Base-by-base conservation (phyloP, 306 rosid genomes). In the Abrus precatorius region DNA sequence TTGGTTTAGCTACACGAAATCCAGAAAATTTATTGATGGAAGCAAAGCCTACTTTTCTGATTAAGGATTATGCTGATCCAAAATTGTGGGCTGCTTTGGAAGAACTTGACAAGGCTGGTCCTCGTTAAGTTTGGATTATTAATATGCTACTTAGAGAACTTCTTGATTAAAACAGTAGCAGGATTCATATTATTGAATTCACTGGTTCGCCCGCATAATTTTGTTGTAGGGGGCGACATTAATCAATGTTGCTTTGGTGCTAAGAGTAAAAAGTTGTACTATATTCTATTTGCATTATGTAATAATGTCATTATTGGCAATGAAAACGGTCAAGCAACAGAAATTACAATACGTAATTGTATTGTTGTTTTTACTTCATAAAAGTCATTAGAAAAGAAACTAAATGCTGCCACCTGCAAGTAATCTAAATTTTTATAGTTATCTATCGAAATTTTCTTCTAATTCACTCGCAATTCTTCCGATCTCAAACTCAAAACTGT, bases 71-170 rank as follows among this genome's bases (percentile, higher is more conserved):
- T 52, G 88, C 67, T 0, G 98, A 95, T 78, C 86, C 91, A 33
- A 95, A 91, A 78, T 85, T 93, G 84, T 93, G 99, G 98, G 91
- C 87, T 43, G 97, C 94, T 66, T 86, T 93, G 63, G 98, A 90
- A 83, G 94, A 91, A 86, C 96, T 95, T 81, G 99, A 93, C 78
- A 91, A 82, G 86, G 82, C 83, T 55, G 78, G 90, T 74, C 71
- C 68, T 79, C 12, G 11, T 29, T 48, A 65, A 67, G 88, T 76
- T 69, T 85, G 84, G 85, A 76, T 13, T 29, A 44, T 67, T 60
- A 68, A 38, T 69, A 36, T 69, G 12, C 20, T 20, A 76, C 38
- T 48, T 30, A 40, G 30, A 66, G 6, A 61, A 11, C 68, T 68
- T 62, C 59, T 63, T 55, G 69, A 9, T 52, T 29, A 83, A 77